These are phyloP conservation scores for Carallia pectinifolia DNA, from an alignment of 345 rosid species.

Conservation along the genomic window DNA sequence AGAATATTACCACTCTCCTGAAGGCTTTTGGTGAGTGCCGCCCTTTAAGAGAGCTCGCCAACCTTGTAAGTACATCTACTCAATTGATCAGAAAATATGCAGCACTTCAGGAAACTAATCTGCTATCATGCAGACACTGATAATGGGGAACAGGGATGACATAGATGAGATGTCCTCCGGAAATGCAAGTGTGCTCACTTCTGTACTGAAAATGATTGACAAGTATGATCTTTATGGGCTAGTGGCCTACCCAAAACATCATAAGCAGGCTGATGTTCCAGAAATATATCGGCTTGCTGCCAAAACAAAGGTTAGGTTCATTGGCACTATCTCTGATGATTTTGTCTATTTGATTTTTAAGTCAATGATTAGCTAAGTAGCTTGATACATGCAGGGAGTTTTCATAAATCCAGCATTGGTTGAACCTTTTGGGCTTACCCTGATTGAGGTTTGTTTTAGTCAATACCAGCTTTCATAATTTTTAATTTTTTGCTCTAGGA, in stretches of 20 bases:
- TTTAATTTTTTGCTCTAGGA: background rate
- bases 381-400: constrained; percentile 57
- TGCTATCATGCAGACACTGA: constrained; percentile 57
- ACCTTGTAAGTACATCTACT: constrained; percentile 53
- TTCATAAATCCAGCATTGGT: constrained; percentile 96
- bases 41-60: constrained; percentile 86
- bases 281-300: constrained; percentile 94
- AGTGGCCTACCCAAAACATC: constrained; percentile 97
- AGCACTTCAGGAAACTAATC: constrained; percentile 1
- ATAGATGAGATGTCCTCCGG: constrained; percentile 81
- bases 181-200: constrained; percentile 75
- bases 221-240: constrained; percentile 92
- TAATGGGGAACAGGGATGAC: constrained; percentile 93
- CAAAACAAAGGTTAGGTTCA: constrained; percentile 83
- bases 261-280: constrained; percentile 92
- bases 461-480: background rate
- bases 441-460: constrained; percentile 69
- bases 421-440: constrained; percentile 96
- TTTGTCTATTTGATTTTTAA: constrained; percentile 6
- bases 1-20: constrained; percentile 86
- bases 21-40: constrained; percentile 97
- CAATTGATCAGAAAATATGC: background rate
- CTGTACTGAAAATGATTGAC: constrained; percentile 80
- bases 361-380: constrained; percentile 11
- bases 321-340: constrained; percentile 1